Conservation (phyloP, 2,329 filamentous ascomycete genomes). For the Ophiostoma sp. region DNA sequence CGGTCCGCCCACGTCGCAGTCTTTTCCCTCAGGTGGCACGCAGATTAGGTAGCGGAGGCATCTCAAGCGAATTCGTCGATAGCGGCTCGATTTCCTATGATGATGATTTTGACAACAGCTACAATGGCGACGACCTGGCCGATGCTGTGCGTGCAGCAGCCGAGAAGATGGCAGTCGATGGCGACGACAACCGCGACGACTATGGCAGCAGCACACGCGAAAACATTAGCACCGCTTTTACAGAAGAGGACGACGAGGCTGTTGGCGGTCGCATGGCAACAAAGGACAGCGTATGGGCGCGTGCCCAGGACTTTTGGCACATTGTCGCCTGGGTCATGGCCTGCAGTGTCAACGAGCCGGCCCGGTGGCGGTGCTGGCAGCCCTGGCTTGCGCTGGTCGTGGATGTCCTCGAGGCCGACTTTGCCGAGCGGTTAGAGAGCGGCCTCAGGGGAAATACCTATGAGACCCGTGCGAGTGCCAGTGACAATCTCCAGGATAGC, state of each 20-base stretch:
- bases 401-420: constrained; percentile 69
- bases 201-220: constrained; percentile 26
- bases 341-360: constrained; percentile 67
- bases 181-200: neutral
- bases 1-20: constrained; percentile 30
- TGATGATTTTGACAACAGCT: constrained; percentile 15
- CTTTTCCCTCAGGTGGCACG: constrained; percentile 5
- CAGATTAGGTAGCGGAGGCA: neutral
- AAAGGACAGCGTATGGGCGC: constrained; percentile 62
- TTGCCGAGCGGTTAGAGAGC: constrained; percentile 49
- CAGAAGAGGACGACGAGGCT: constrained; percentile 46
- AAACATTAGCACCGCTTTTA: constrained; percentile 33
- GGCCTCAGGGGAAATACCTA: constrained; percentile 28
- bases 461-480: constrained; percentile 23
- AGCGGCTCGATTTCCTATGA: constrained; percentile 19
- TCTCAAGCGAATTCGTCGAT: constrained; percentile 23
- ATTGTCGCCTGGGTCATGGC: constrained; percentile 90
- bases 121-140: neutral
- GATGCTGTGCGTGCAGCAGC: neutral
- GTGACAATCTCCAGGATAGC: constrained; percentile 42
- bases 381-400: constrained; percentile 75
- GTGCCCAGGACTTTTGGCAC: constrained; percentile 84
- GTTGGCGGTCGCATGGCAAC: constrained; percentile 58
- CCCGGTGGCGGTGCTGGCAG: constrained; percentile 76
- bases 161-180: neutral